These are phyloP conservation scores for Fusarium robinianum DNA, from an alignment of 2,329 filamentous ascomycete species.

Conservation along the genomic window DNA sequence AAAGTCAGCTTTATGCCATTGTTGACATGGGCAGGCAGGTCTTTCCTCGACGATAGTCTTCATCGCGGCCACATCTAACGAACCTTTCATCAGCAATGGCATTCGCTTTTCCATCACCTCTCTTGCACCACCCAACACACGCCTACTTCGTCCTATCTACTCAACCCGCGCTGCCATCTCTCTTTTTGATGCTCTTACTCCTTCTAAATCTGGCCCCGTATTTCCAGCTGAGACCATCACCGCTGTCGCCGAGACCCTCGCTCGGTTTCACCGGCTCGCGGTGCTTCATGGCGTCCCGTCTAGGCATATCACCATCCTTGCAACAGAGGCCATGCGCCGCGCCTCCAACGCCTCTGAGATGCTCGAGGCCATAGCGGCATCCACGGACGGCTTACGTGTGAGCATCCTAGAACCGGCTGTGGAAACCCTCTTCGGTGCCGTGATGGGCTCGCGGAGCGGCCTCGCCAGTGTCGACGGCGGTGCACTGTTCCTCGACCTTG, in stretches of 20 bases:
- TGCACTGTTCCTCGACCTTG: conserved; percentile 84
- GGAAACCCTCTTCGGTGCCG: conserved; percentile 79
- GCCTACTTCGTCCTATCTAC: conserved; percentile 77
- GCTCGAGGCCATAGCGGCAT: conserved; percentile 63
- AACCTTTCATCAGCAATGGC: conserved; percentile 72
- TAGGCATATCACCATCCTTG: conserved; percentile 72
- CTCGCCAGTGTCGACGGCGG: conserved; percentile 63
- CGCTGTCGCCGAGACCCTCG: conserved; percentile 67
- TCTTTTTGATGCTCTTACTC: conserved; percentile 79
- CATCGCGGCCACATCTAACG: conserved; percentile 5
- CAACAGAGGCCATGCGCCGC: conserved; percentile 86
- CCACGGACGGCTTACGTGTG: conserved; percentile 68
- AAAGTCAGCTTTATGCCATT: conserved; percentile 58
- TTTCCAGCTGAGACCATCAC: conserved; percentile 63
- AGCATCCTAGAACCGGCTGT: conserved; percentile 76
- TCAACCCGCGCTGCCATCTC: conserved; percentile 80
- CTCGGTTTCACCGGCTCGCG: conserved; percentile 74
- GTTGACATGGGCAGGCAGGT: conserved; percentile 64
- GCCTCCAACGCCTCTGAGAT: conserved; percentile 75
- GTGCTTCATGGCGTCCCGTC: conserved; percentile 68
- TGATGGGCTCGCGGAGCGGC: conserved; percentile 77
- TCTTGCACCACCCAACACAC: conserved; percentile 70
- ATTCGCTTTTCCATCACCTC: conserved; percentile 91
- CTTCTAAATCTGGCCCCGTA: conserved; percentile 43
- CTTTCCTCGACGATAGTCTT: neutral